These are phyloP conservation scores for Hanseniaspora guilliermondii DNA, from an alignment of 805 yeast genomes.

Conservation along the genomic window DNA sequence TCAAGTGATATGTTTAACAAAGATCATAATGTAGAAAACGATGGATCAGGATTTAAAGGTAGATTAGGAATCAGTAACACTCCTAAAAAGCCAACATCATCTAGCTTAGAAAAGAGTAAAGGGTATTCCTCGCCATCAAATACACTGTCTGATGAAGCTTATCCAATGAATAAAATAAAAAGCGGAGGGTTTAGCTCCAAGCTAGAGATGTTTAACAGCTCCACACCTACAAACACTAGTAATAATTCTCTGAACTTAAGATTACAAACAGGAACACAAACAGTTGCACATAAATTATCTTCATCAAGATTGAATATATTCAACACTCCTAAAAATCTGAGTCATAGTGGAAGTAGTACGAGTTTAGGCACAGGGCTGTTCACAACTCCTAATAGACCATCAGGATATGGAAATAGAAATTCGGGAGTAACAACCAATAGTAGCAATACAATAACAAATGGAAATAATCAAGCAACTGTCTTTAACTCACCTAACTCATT, in stretches of 20 bases:
- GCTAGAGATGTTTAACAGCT: background rate
- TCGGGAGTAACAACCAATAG: background rate
- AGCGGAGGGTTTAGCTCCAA: background rate
- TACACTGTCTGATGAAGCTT: background rate
- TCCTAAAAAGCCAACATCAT: background rate
- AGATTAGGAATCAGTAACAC: background rate
- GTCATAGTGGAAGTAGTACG: conserved; percentile 1
- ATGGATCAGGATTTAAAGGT: background rate
- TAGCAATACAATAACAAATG: background rate
- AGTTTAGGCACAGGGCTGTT: background rate
- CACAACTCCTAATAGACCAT: background rate
- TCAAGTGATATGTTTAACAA: background rate
- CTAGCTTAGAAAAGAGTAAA: background rate
- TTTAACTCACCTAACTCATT: conserved; percentile 38
- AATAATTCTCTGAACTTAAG: conserved; percentile 4
- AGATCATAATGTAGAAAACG: background rate
- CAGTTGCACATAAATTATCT: conserved; percentile 10
- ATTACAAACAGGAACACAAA: conserved; percentile 4
- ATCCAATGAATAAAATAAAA: background rate
- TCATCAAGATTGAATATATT: conserved; percentile 12
- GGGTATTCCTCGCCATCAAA: background rate
- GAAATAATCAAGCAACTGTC: background rate
- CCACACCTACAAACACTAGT: background rate
- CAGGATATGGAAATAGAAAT: background rate
- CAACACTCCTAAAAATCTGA: conserved; percentile 6